These are phyloP conservation scores for Xylariaceae sp. DNA, from an alignment of 2,329 filamentous ascomycete genomes.

Conservation along the genomic window DNA sequence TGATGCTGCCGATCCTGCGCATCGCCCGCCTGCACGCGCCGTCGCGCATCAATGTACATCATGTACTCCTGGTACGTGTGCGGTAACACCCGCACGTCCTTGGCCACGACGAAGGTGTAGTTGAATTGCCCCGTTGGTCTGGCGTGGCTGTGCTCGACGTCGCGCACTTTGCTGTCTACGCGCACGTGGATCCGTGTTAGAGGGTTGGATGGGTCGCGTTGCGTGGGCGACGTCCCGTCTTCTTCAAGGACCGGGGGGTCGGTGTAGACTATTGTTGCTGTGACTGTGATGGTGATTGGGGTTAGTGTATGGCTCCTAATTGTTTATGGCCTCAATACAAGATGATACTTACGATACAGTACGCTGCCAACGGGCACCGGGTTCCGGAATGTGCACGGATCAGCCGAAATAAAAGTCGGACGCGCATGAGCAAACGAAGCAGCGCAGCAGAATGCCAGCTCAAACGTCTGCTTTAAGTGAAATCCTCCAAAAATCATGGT, in stretches of 20 bases:
- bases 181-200: slow-evolving; percentile 59
- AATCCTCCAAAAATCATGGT: slow-evolving; percentile 78
- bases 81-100: slow-evolving; percentile 36
- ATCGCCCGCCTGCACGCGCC: slow-evolving; percentile 35
- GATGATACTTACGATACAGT: slow-evolving; percentile 44
- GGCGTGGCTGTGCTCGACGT: slow-evolving; percentile 57
- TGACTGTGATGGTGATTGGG: slow-evolving; percentile 35
- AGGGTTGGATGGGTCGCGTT: slow-evolving; percentile 26
- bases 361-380: slow-evolving; percentile 71
- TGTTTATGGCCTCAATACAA: background rate
- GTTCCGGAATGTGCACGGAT: slow-evolving; percentile 69
- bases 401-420: slow-evolving; percentile 66
- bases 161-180: slow-evolving; percentile 65
- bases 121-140: slow-evolving; percentile 70
- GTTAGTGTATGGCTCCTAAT: background rate
- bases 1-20: slow-evolving; percentile 23
- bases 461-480: slow-evolving; percentile 68
- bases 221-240: slow-evolving; percentile 43
- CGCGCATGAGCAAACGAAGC: slow-evolving; percentile 64
- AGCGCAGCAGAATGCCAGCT: slow-evolving; percentile 70
- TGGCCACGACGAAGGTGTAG: slow-evolving; percentile 51
- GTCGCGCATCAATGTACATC: slow-evolving; percentile 40
- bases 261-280: slow-evolving; percentile 65
- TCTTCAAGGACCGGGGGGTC: slow-evolving; percentile 48
- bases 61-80: slow-evolving; percentile 40